A percentile compares a stretch with the other conserved stretches of the same genome.
Evolutionary conservation across 768 basidiomycete species (phyloP).

Genomic region (Tylopilus cervinicoccineus): DNA sequence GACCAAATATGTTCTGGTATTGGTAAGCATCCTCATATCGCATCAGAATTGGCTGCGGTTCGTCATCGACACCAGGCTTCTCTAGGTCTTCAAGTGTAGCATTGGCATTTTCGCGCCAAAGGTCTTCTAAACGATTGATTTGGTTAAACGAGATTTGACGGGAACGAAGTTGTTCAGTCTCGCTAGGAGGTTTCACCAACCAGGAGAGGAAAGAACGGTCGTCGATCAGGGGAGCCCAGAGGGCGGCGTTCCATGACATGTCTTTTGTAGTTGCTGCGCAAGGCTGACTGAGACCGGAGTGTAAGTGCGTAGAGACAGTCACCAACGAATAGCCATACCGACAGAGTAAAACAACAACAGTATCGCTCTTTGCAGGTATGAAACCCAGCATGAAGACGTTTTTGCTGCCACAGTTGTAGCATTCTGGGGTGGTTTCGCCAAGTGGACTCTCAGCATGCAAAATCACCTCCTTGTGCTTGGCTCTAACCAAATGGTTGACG

Average conservation of each 20-base stretch:
- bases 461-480: conserved; percentile 98
- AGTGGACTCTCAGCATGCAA: conserved; percentile 92
- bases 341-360: conserved; percentile 95
- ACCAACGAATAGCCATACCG: conserved; percentile 50
- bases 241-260: conserved; percentile 96
- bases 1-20: conserved; percentile 99
- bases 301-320: neutral
- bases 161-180: conserved; percentile 93
- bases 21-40: conserved; percentile 99
- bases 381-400: conserved; percentile 99
- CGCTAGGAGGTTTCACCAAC: conserved; percentile 96
- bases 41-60: conserved; percentile 86
- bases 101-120: conserved; percentile 95
- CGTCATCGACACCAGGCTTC: conserved; percentile 96
- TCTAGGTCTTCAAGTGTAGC: conserved; percentile 96
- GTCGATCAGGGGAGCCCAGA: conserved; percentile 98
- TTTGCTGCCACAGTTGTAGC: conserved; percentile 98
- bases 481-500: conserved; percentile 97
- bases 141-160: conserved; percentile 96
- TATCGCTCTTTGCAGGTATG: conserved; percentile 98
- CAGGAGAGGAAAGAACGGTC: conserved; percentile 99
- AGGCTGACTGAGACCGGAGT: conserved; percentile 65
- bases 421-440: conserved; percentile 97
- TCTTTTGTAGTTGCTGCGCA: conserved; percentile 97
- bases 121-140: conserved; percentile 94